Evolutionary conservation across 2,329 filamentous ascomycete species (phyloP), one percentile per base, ranked within the genome.

Genomic region (Dissoconium aciculare): DNA sequence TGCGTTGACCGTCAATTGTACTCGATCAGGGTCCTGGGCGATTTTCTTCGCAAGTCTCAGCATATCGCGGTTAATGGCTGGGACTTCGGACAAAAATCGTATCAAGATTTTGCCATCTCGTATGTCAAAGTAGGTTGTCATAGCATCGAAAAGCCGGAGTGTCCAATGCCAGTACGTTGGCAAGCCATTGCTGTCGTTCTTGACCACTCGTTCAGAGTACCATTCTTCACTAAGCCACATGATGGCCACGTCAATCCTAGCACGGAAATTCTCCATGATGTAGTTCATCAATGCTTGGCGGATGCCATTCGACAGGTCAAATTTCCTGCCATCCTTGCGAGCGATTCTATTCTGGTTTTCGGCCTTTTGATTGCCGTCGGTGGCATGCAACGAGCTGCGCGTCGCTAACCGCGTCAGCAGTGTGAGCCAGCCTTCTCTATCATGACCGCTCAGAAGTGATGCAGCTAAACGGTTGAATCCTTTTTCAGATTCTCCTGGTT

Each of bases 151-250:
- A n/a, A 95, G 28, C 50, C 55, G 17, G 54, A 50, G 28, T 5
- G 41, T 44, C 37, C 41, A 45, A 15, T 33, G 33, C 35, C 38
- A 42, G 39, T 52, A 52, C 17, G 44, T 43, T 3, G 45, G 40
- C 28, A 38, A 35, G 10, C 17, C 17, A 11, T 26, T 55, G n/a
- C 50, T 49, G 13, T 40, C 31, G 31, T 66, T 58, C 26, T 59
- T 51, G 31, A 66, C 60, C 17, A 83, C 56, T 26, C 65, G 74
- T 53, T 95, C 87, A 46, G 85, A 91, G 56, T 93, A 95, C 87
- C 89, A 98, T 57, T 98, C 89, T 54, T 98, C 89, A 45, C 78
- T 92, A 11, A 98, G 66, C 89, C 89, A 98, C 5, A 78, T 76
- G 30, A 95, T 83, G 1, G 84, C 87, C 13, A 89, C 71, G 43